phyloP scores from a whole-genome alignment of 768 basidiomycete genomes.

The Gelatoporia subvermispora region DNA sequence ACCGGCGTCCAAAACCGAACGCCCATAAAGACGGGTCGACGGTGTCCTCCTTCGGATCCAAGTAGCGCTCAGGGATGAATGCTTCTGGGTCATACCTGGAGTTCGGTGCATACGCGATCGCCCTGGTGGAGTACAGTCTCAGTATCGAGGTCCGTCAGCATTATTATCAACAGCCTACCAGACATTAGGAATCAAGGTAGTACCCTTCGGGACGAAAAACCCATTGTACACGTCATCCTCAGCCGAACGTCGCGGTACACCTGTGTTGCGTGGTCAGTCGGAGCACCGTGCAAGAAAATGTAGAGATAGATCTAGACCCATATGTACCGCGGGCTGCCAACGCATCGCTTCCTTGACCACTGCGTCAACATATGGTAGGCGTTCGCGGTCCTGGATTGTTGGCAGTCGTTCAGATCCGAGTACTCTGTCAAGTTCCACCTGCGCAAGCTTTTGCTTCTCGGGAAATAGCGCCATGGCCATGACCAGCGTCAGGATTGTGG shows the following conservation, averaged over 20 bases:
- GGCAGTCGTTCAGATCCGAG: conserved; percentile 22
- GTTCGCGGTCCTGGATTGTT: conserved; percentile 15
- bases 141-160: conserved; percentile 11
- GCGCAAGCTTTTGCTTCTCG: conserved; percentile 20
- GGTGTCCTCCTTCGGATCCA: neutral
- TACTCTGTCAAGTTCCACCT: conserved; percentile 25
- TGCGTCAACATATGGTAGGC: conserved; percentile 20
- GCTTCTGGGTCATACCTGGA: conserved; percentile 7
- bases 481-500: conserved; percentile 28
- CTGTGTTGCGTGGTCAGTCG: neutral
- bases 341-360: conserved; percentile 24
- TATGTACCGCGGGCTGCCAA: conserved; percentile 31
- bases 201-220: conserved; percentile 20
- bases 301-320: conserved; percentile 17
- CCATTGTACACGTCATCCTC: conserved; percentile 19
- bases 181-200: conserved; percentile 17
- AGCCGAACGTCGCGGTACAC: conserved; percentile 12
- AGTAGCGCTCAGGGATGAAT: conserved; percentile 18
- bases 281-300: neutral
- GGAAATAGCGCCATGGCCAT: conserved; percentile 35
- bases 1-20: conserved; percentile 14
- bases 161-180: conserved; percentile 13
- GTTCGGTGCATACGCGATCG: conserved; percentile 6
- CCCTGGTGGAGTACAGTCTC: conserved; percentile 3
- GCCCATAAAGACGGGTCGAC: conserved; percentile 3